Evolutionary conservation across 352 stramenopile genomes (phyloP).

Genomic region (Halophytophthora polymorphica): DNA sequence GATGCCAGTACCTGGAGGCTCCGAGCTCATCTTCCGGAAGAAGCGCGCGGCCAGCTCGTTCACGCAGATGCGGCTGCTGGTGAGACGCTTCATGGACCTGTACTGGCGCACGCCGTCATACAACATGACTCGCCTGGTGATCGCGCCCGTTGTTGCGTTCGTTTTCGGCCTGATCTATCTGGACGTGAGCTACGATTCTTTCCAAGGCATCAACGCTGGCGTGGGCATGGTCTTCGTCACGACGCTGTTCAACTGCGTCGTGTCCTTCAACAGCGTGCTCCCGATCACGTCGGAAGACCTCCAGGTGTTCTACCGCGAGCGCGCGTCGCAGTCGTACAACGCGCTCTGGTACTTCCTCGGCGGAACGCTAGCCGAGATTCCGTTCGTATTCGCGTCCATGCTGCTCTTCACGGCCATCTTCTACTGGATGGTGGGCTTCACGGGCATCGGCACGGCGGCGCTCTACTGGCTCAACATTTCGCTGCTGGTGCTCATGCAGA

Average conservation of each 20-base stretch:
- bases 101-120: slow-evolving; percentile 72
- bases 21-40: slow-evolving; percentile 24
- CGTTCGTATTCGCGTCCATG: slow-evolving; percentile 45
- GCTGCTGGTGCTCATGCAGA: slow-evolving; percentile 42
- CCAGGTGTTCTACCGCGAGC: slow-evolving; percentile 85
- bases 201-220: slow-evolving; percentile 44
- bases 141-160: slow-evolving; percentile 30
- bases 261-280: slow-evolving; percentile 74
- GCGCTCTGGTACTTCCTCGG: slow-evolving; percentile 66
- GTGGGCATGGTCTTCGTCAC: slow-evolving; percentile 86
- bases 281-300: slow-evolving; percentile 68
- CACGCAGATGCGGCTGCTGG: slow-evolving; percentile 30
- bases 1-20: slow-evolving; percentile 7
- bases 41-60: slow-evolving; percentile 30
- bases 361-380: slow-evolving; percentile 71
- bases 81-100: slow-evolving; percentile 35
- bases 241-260: slow-evolving; percentile 77
- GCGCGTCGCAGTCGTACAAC: slow-evolving; percentile 83
- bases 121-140: slow-evolving; percentile 65
- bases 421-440: slow-evolving; percentile 56
- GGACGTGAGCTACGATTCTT: slow-evolving; percentile 39
- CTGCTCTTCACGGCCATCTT: slow-evolving; percentile 56
- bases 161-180: slow-evolving; percentile 48
- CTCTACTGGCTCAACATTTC: slow-evolving; percentile 60
- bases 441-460: slow-evolving; percentile 31